phyloP scores from a whole-genome alignment of 1,284 basidiomycete species.

The Cutaneotrichosporon curvatum region DNA sequence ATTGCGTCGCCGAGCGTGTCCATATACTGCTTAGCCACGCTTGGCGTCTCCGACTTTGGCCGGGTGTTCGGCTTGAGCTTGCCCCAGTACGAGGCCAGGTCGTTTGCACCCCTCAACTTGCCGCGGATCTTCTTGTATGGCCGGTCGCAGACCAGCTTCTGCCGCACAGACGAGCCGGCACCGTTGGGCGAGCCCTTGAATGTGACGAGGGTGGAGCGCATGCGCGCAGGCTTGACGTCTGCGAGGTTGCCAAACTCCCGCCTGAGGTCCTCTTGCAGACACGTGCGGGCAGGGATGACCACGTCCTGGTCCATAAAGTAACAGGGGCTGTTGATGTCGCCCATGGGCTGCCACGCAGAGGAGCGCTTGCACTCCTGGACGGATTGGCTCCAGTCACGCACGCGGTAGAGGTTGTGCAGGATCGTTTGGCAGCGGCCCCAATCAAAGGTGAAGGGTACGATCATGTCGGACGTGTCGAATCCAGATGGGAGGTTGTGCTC shows the following conservation, averaged over 20 bases:
- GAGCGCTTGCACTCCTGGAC: conserved; percentile 1
- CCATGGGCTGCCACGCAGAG: conserved; percentile 27
- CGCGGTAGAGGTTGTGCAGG: conserved; percentile 16
- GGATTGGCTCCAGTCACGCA: conserved; percentile 8
- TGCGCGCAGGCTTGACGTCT: conserved; percentile 16
- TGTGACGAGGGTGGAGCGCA: conserved; percentile 12
- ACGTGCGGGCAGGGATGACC: conserved; percentile 30
- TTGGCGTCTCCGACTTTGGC: neutral
- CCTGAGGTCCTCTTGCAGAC: conserved; percentile 23
- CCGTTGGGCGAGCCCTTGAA: conserved; percentile 28
- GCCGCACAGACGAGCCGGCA: conserved; percentile 18
- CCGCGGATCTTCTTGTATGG: conserved; percentile 4
- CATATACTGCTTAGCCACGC: conserved; percentile 24
- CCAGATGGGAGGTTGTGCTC: conserved; percentile 17
- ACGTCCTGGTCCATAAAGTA: conserved; percentile 32
- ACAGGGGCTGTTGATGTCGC: conserved; percentile 26
- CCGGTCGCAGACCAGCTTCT: conserved; percentile 23
- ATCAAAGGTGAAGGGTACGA: conserved; percentile 45
- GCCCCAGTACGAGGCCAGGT: conserved; percentile 20
- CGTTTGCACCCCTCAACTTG: conserved; percentile 9
- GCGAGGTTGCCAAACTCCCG: conserved; percentile 18
- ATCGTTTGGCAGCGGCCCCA: conserved; percentile 34
- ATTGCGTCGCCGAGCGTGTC: conserved; percentile 37
- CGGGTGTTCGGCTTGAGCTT: neutral
- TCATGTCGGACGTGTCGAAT: conserved; percentile 21